phyloP scores from a whole-genome alignment of 129 eudicot genomes.

The Chrysanthemum lavandulifolium region DNA sequence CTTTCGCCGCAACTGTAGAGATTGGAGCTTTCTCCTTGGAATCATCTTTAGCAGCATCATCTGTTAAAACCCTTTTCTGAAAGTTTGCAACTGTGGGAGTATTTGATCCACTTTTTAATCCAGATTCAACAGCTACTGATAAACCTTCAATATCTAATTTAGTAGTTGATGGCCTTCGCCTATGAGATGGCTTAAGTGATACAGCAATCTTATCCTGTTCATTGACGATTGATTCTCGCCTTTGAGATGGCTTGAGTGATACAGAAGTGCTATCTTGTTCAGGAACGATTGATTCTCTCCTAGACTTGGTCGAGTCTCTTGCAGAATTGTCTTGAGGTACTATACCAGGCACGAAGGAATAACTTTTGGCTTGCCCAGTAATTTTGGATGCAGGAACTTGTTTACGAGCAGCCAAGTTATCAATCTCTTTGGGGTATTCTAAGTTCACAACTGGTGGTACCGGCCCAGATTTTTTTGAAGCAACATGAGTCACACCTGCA shows the following conservation, averaged over 20 bases:
- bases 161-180: slow-evolving; percentile 51
- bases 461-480: slow-evolving; percentile 34
- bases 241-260: slow-evolving; percentile 51
- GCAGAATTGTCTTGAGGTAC: slow-evolving; percentile 36
- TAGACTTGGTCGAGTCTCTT: slow-evolving; percentile 33
- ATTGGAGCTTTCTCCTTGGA: slow-evolving; percentile 40
- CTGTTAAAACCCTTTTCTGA: slow-evolving; percentile 38
- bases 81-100: slow-evolving; percentile 30
- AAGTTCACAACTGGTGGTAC: slow-evolving; percentile 26
- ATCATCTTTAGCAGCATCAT: slow-evolving; percentile 49
- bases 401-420: slow-evolving; percentile 34
- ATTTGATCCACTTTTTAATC: slow-evolving; percentile 27
- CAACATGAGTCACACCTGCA: slow-evolving; percentile 70
- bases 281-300: slow-evolving; percentile 45
- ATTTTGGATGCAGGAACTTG: slow-evolving; percentile 48
- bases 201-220: slow-evolving; percentile 34
- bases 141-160: slow-evolving; percentile 48
- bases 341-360: no score
- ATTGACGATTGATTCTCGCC: slow-evolving; percentile 39
- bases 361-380: slow-evolving; percentile 21
- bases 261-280: slow-evolving; percentile 34
- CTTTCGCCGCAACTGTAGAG: slow-evolving; percentile 33
- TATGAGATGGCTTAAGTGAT: slow-evolving; percentile 51
- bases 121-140: slow-evolving; percentile 43
- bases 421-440: slow-evolving; percentile 44